Conservation (phyloP, 1,284 basidiomycete species). For the Cystobasidiaceae sp. region DNA sequence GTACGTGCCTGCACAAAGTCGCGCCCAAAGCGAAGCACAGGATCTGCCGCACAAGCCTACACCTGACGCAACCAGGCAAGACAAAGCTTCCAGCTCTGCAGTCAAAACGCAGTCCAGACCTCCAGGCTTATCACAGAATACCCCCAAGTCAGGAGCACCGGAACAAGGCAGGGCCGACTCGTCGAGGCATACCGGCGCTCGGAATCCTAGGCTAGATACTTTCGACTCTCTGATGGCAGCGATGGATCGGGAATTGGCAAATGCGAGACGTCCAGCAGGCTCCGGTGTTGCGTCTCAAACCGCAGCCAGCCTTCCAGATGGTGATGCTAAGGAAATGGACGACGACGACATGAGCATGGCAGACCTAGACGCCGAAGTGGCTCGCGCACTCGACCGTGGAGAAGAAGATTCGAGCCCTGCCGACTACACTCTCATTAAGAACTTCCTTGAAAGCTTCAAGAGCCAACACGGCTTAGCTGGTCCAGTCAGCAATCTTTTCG, state of each 20-base stretch:
- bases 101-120: too few relatives aligned
- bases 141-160: not conserved
- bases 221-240: slow-evolving; percentile 93
- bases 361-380: slow-evolving; percentile 80
- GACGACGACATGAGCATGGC: slow-evolving; percentile 58
- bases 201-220: slow-evolving; percentile 68
- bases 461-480: slow-evolving; percentile 78
- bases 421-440: slow-evolving; percentile 87
- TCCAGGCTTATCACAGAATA: too few relatives aligned
- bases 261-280: slow-evolving; percentile 39
- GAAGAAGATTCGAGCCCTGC: slow-evolving; percentile 52
- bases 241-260: slow-evolving; percentile 75
- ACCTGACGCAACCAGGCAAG: not conserved
- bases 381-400: slow-evolving; percentile 58
- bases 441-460: slow-evolving; percentile 90
- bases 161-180: not conserved
- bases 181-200: not conserved
- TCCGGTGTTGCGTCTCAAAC: too few relatives aligned
- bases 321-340: slow-evolving; percentile 52
- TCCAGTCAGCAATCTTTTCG: slow-evolving; percentile 79
- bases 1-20: slow-evolving; percentile 56
- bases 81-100: not conserved
- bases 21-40: slow-evolving; percentile 33
- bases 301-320: slow-evolving; percentile 13
- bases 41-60: slow-evolving; percentile 8